Evolutionary conservation across 148 eudicot genomes (phyloP).

Genomic region (Silene latifolia): DNA sequence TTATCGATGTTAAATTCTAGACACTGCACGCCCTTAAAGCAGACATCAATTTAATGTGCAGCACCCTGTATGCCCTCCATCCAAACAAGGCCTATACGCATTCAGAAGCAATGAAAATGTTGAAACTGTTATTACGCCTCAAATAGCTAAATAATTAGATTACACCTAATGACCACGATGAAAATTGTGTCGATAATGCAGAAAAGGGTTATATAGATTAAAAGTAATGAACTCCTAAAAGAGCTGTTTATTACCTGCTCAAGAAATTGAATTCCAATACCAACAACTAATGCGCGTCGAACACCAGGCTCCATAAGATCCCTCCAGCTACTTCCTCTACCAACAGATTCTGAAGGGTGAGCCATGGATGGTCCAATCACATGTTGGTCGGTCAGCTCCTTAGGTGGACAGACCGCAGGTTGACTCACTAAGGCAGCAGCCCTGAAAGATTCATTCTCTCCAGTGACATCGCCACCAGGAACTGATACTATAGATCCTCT

Average conservation of each 20-base stretch:
- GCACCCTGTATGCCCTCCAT: too few relatives aligned
- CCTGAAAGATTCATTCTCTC: conserved; percentile 38
- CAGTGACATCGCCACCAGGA: conserved; percentile 40
- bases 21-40: too few relatives aligned
- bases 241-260: conserved; percentile 42
- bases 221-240: background rate
- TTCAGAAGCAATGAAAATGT: too few relatives aligned
- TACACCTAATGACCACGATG: too few relatives aligned
- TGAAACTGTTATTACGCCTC: too few relatives aligned
- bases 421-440: conserved; percentile 63
- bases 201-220: background rate
- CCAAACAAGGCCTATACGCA: too few relatives aligned
- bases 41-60: too few relatives aligned
- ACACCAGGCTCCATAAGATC: conserved; percentile 59
- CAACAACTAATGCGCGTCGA: conserved; percentile 49
- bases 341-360: conserved; percentile 47
- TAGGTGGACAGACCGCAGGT: conserved; percentile 51
- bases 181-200: background rate
- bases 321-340: conserved; percentile 41
- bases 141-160: too few relatives aligned
- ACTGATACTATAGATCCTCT: conserved; percentile 47
- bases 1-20: too few relatives aligned
- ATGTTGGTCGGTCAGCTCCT: conserved; percentile 38
- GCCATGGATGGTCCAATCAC: conserved; percentile 47
- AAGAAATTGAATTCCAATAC: conserved; percentile 53